Evolutionary conservation across 179 eudicot species (phyloP).

Genomic region (Vitellaria paradoxa): DNA sequence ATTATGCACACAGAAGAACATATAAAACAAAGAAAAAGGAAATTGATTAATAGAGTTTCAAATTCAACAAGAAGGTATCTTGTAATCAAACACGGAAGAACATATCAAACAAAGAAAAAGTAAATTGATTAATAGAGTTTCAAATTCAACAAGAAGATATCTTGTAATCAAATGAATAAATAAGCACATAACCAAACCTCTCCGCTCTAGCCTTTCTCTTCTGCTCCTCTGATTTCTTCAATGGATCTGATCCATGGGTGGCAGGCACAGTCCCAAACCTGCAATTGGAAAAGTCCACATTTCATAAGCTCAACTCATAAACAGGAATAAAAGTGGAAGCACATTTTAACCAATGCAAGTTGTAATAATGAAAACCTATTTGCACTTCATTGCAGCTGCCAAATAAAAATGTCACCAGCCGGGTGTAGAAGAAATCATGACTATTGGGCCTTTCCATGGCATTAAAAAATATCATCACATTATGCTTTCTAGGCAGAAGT

Average conservation of each 20-base stretch:
- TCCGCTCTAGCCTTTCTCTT: conserved; percentile 72
- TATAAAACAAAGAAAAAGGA: too few species aligned
- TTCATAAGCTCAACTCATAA: neutral
- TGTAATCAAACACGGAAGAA: neutral
- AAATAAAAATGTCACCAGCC: neutral
- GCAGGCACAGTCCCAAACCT: conserved; percentile 49
- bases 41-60: too few species aligned
- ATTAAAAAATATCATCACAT: neutral
- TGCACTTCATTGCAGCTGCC: neutral
- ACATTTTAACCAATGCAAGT: neutral
- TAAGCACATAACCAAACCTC: conserved; percentile 28
- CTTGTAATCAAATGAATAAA: neutral
- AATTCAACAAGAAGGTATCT: too few species aligned
- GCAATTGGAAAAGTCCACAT: conserved; percentile 2
- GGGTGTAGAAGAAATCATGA: too few species aligned
- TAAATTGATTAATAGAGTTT: neutral
- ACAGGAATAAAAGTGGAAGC: neutral
- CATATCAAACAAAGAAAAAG: neutral
- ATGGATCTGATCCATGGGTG: conserved; percentile 32
- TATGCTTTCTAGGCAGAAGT: neutral
- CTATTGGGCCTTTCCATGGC: neutral
- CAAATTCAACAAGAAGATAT: neutral
- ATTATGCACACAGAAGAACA: too few species aligned
- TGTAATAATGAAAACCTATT: neutral
- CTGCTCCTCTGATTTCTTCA: conserved; percentile 44